A percentile compares a stretch with the other conserved stretches of the same genome.
These are phyloP conservation scores for Prototheca stagnorum DNA, from an alignment of 163 green algal genomes.

Conservation along the genomic window DNA sequence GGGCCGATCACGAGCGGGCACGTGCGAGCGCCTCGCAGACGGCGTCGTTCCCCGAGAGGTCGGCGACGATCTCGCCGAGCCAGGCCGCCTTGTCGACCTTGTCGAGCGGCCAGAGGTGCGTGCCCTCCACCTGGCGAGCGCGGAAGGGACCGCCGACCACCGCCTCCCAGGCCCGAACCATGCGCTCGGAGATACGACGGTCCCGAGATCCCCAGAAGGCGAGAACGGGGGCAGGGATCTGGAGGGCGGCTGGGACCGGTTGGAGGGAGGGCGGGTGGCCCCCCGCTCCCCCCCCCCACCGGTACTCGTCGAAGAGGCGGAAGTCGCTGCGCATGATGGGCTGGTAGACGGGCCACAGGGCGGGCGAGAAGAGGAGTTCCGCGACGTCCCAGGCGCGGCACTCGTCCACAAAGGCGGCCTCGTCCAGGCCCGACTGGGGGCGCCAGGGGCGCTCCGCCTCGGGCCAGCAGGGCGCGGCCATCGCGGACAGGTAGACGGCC, in stretches of 20 bases:
- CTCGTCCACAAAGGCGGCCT: conserved; percentile 71
- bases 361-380: conserved; percentile 46
- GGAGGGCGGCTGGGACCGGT: background rate
- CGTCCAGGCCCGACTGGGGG: conserved; percentile 39
- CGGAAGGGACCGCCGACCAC: conserved; percentile 31
- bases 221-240: background rate
- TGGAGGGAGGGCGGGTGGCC: background rate
- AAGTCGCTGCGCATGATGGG: conserved; percentile 65
- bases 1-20: too few species aligned
- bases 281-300: too few species aligned
- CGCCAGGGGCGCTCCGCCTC: conserved; percentile 49
- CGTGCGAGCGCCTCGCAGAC: too few species aligned
- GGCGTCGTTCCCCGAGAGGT: too few species aligned
- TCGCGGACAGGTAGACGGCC: conserved; percentile 51
- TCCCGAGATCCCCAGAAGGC: too few species aligned
- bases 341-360: conserved; percentile 62
- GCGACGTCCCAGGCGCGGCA: conserved; percentile 67
- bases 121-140: conserved; percentile 22
- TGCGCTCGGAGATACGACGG: background rate
- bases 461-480: conserved; percentile 55
- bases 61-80: conserved; percentile 20
- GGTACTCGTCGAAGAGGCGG: conserved; percentile 68
- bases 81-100: conserved; percentile 31
- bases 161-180: conserved; percentile 17
- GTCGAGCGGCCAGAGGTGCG: conserved; percentile 49